A percentile compares a stretch with the other conserved stretches of the same genome.
These are phyloP conservation scores for Syzygium aqueum DNA, from an alignment of 345 rosid species.

Conservation along the genomic window DNA sequence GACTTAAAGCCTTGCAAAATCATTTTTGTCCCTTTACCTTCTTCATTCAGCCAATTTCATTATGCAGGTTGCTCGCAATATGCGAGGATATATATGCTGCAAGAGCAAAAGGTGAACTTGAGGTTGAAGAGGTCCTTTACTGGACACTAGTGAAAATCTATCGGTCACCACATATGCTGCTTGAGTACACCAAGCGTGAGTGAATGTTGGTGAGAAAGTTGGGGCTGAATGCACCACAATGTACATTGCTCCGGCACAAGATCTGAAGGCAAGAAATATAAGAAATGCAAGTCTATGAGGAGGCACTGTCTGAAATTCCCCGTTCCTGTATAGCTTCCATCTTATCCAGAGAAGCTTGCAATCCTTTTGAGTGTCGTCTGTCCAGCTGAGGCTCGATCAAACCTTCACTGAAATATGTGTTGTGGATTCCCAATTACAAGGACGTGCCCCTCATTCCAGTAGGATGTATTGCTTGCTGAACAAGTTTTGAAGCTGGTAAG, in stretches of 20 bases:
- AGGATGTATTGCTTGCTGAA: not conserved
- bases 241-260: not conserved
- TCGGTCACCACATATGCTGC: slow-evolving; percentile 38
- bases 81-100: slow-evolving; percentile 45
- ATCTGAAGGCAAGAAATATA: not conserved
- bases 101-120: slow-evolving; percentile 43
- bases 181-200: slow-evolving; percentile 33
- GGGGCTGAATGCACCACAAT: not conserved
- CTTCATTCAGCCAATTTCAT: not conserved
- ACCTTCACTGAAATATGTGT: not conserved
- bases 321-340: not conserved
- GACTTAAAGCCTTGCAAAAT: not conserved
- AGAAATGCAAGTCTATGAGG: not conserved
- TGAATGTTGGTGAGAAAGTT: not conserved
- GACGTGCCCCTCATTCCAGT: not conserved
- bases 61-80: slow-evolving; percentile 31
- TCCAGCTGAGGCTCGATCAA: not conserved
- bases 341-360: not conserved
- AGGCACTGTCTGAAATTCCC: not conserved
- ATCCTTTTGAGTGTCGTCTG: not conserved
- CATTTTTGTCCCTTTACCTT: not conserved
- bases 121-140: slow-evolving; percentile 38
- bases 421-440: not conserved
- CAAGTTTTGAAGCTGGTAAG: not conserved
- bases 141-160: slow-evolving; percentile 39